Conservation (phyloP, 2,329 filamentous ascomycete species). For the Colletotrichum eremochloae region DNA sequence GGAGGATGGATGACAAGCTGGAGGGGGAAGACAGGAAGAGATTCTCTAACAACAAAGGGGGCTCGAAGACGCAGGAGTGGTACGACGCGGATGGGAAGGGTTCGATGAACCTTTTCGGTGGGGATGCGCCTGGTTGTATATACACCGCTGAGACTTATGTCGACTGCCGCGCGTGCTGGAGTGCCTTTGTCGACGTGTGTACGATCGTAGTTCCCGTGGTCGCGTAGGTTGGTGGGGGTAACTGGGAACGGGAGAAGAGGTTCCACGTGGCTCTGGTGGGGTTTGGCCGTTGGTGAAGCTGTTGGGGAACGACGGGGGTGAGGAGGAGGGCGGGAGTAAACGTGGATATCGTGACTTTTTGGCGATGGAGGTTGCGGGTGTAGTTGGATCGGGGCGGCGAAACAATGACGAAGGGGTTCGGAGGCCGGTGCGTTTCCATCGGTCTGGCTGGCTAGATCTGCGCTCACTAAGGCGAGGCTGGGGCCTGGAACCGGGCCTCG, state of each 20-base stretch:
- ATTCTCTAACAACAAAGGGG: not conserved
- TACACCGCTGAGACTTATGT: constrained; percentile 4
- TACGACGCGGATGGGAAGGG: not conserved
- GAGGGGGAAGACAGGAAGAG: not conserved
- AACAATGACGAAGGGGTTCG: constrained; percentile 38
- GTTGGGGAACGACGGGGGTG: not conserved
- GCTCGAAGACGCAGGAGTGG: not conserved
- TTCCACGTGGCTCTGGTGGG: not conserved
- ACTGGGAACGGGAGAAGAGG: no score
- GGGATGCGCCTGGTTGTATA: not conserved
- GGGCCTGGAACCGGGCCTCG: not conserved
- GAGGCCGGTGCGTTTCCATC: constrained; percentile 10
- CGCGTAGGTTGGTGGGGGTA: not conserved
- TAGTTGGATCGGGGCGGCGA: constrained; percentile 26
- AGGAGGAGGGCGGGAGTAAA: not conserved
- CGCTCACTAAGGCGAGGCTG: constrained; percentile 19
- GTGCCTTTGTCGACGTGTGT: constrained; percentile 1
- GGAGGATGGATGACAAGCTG: not conserved
- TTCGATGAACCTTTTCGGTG: not conserved
- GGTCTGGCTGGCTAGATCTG: constrained; percentile 4
- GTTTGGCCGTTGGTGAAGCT: not conserved
- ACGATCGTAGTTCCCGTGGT: not conserved
- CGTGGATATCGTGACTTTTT: constrained; percentile 3
- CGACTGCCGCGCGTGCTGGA: not conserved
- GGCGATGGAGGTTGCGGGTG: not conserved